Conservation (phyloP, 495 filamentous ascomycete genomes). For the Penicillium nucicola region DNA sequence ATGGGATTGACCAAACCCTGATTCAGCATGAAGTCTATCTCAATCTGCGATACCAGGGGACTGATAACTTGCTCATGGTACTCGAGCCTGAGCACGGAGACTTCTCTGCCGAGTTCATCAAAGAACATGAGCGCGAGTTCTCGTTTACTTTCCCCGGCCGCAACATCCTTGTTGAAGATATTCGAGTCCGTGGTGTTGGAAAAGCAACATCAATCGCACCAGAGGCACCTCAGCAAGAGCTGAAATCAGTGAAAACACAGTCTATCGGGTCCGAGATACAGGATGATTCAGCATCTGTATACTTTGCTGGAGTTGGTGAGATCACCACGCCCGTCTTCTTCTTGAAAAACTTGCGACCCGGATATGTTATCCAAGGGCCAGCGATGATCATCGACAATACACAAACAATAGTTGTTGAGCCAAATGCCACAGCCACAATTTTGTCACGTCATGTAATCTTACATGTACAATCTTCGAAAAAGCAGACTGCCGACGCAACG, state of each 20-base stretch:
- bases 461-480: conserved; percentile 63
- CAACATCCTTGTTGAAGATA: no score
- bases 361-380: conserved; percentile 60
- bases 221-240: conserved; percentile 5
- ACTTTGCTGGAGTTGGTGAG: conserved; percentile 14
- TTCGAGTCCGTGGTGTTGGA: conserved; percentile 39
- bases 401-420: conserved; percentile 88
- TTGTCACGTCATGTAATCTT: conserved; percentile 70
- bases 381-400: conserved; percentile 90
- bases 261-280: not conserved
- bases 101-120: conserved; percentile 51
- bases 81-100: conserved; percentile 37
- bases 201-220: not conserved
- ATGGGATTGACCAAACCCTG: conserved; percentile 61
- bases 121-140: conserved; percentile 83
- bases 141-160: conserved; percentile 66
- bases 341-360: no score
- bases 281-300: conserved; percentile 4
- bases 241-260: not conserved
- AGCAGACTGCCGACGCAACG: conserved; percentile 51
- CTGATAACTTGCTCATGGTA: conserved; percentile 85
- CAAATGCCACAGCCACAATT: conserved; percentile 50
- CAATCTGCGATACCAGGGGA: conserved; percentile 86
- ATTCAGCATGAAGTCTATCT: conserved; percentile 86
- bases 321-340: no score